phyloP scores from a whole-genome alignment of 1,284 basidiomycete species.

The Abortiporus biennis region DNA sequence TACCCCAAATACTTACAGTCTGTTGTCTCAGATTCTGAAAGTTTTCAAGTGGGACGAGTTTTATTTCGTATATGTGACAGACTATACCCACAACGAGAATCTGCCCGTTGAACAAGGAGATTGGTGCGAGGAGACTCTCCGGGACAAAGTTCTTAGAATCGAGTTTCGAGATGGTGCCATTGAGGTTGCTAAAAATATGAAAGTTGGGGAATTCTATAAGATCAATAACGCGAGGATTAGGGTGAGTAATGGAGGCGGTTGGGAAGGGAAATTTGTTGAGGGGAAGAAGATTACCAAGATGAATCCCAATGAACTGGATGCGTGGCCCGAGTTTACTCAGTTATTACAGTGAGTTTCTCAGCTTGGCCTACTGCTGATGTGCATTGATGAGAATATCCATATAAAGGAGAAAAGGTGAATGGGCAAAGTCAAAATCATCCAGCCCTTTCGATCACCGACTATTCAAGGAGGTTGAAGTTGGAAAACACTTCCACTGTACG shows the following conservation, averaged over 20 bases:
- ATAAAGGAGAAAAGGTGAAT: too few relatives aligned
- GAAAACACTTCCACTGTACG: constrained; percentile 45
- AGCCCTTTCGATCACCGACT: constrained; percentile 37
- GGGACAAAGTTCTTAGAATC: constrained; percentile 41
- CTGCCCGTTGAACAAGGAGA: constrained; percentile 26
- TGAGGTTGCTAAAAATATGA: constrained; percentile 35
- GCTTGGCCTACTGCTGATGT: constrained; percentile 2
- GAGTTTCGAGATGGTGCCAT: constrained; percentile 51
- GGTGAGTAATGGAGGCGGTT: constrained; percentile 30
- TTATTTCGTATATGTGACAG: constrained; percentile 58
- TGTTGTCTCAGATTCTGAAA: constrained; percentile 38
- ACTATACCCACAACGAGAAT: constrained; percentile 47
- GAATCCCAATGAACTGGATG: constrained; percentile 31
- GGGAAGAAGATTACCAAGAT: constrained; percentile 41
- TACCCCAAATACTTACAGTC: too few relatives aligned
- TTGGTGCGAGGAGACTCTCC: constrained; percentile 44
- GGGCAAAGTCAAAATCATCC: not conserved
- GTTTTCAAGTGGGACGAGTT: constrained; percentile 31
- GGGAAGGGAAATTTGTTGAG: constrained; percentile 46
- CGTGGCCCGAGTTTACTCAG: constrained; percentile 33
- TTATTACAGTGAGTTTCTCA: constrained; percentile 47
- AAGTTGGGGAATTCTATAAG: constrained; percentile 43
- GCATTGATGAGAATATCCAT: too few relatives aligned
- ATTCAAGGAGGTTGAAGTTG: constrained; percentile 37
- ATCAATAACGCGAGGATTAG: constrained; percentile 51